Percentiles rank a stretch among this genome's conserved stretches.
phyloP scores from a whole-genome alignment of 495 filamentous ascomycete species.

The Xylaria telfairii region DNA sequence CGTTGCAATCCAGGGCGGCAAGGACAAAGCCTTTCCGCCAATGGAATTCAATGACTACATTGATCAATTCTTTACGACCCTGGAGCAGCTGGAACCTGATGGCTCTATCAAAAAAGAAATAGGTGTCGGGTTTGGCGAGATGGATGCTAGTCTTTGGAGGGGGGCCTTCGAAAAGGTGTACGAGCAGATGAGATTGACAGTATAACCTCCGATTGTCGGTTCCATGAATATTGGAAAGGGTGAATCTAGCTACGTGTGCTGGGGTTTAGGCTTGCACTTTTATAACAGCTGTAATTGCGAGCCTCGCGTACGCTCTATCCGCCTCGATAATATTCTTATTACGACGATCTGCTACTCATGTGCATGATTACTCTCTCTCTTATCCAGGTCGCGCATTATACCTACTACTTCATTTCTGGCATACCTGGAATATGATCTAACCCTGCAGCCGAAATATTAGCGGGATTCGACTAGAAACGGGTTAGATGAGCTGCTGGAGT shows the following conservation, averaged over 20 bases:
- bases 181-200: not conserved
- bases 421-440: conserved; percentile 17
- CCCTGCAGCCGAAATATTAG: not conserved
- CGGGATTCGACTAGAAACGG: not conserved
- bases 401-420: conserved; percentile 3
- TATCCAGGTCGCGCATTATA: not conserved
- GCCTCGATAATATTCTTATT: not conserved
- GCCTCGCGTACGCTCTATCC: not conserved
- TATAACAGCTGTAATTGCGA: not conserved
- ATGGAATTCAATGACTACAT: conserved; percentile 40
- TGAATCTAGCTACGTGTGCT: no score
- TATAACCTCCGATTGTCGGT: not conserved
- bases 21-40: conserved; percentile 33
- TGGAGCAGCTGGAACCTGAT: conserved; percentile 28
- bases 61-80: conserved; percentile 30
- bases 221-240: not conserved
- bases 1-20: conserved; percentile 33
- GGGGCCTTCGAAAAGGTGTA: conserved; percentile 33
- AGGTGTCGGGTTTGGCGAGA: conserved; percentile 38
- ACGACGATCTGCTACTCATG: not conserved
- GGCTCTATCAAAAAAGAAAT: conserved; percentile 40
- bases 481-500: not conserved
- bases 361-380: not conserved
- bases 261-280: no score
- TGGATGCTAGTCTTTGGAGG: conserved; percentile 39